Evolutionary conservation across 2,329 filamentous ascomycete genomes (phyloP).

Genomic region (Madurella mycetomatis): DNA sequence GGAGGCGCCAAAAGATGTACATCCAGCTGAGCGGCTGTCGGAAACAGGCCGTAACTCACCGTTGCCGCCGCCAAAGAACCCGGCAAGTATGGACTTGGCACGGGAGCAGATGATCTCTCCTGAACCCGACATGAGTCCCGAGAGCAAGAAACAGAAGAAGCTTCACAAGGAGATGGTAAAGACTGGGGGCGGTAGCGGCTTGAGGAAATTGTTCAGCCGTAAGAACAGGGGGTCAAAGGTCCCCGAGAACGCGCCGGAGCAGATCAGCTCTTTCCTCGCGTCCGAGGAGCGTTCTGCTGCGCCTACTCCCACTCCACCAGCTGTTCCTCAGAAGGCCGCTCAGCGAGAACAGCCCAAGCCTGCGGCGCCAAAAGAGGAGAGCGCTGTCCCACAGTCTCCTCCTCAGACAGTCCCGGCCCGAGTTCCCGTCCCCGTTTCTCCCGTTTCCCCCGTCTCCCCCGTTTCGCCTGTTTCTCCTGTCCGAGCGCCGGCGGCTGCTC

Average conservation of each 20-base stretch:
- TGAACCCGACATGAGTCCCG: conserved; percentile 39
- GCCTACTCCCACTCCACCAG: conserved; percentile 25
- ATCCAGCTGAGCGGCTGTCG: conserved; percentile 33
- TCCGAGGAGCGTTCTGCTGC: conserved; percentile 30
- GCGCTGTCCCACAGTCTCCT: conserved; percentile 21
- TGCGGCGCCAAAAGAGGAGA: conserved; percentile 26
- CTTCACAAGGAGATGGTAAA: conserved; percentile 49
- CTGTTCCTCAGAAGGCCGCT: conserved; percentile 22
- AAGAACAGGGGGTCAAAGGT: conserved; percentile 57
- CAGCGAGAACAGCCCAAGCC: conserved; percentile 21
- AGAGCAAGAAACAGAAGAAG: conserved; percentile 49
- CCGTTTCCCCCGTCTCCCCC: conserved; percentile 28
- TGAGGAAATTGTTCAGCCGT: conserved; percentile 63
- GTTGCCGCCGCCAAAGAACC: conserved; percentile 37
- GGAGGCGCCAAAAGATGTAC: conserved; percentile 32
- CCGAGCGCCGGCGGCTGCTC: conserved; percentile 6
- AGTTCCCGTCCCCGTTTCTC: conserved; percentile 12
- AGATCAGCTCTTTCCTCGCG: conserved; percentile 49
- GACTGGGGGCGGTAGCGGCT: conserved; percentile 38
- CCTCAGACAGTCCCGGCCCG: conserved; percentile 20
- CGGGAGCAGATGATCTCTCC: conserved; percentile 39
- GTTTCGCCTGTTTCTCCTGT: conserved; percentile 24
- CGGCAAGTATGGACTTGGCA: conserved; percentile 32
- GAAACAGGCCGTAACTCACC: conserved; percentile 35
- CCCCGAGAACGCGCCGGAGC: conserved; percentile 49